Conservation (phyloP, 2,329 filamentous ascomycete species). For the Neonectria magnoliae region DNA sequence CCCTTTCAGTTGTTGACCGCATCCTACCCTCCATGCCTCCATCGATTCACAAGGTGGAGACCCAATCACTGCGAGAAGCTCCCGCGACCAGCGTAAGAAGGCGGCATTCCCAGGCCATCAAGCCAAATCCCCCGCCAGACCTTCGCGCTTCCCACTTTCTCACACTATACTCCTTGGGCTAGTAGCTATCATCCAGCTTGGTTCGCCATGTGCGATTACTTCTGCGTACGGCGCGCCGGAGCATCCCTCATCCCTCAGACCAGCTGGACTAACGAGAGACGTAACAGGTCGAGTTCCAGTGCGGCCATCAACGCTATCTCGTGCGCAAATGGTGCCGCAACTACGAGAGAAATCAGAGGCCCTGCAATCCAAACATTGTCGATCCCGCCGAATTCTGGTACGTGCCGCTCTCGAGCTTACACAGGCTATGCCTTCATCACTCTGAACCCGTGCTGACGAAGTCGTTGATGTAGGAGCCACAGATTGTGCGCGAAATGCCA, state of each 20-base stretch:
- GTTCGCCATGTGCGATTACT: conserved; percentile 38
- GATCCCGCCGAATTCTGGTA: conserved; percentile 40
- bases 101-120: neutral
- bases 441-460: neutral
- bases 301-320: conserved; percentile 38
- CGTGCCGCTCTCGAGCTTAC: conserved; percentile 1
- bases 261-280: conserved; percentile 2
- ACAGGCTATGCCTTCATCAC: neutral
- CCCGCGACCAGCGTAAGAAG: conserved; percentile 6
- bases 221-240: conserved; percentile 33
- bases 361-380: conserved; percentile 37
- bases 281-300: conserved; percentile 37
- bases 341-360: conserved; percentile 37
- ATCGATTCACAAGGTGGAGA: conserved; percentile 9
- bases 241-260: neutral
- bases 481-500: conserved; percentile 18
- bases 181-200: neutral
- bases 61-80: neutral
- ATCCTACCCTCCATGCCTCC: conserved; percentile 8
- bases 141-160: neutral
- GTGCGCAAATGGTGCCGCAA: conserved; percentile 38
- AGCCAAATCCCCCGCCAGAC: neutral
- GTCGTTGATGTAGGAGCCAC: conserved; percentile 7
- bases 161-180: neutral
- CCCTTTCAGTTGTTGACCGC: conserved; percentile 17